Conservation (phyloP, 495 filamentous ascomycete genomes). For the Penicillium macrosclerotiorum region DNA sequence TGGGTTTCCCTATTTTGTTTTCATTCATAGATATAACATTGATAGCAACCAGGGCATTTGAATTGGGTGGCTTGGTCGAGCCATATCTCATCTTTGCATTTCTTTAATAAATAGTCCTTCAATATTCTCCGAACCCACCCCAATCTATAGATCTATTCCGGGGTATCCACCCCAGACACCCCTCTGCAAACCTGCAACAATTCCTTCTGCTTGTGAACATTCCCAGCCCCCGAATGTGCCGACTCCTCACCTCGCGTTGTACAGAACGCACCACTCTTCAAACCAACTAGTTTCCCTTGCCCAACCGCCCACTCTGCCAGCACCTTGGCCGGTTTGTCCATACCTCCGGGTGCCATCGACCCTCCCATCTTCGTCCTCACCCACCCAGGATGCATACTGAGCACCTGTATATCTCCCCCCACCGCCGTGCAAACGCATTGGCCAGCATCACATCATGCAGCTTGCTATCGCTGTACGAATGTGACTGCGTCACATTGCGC, state of each 20-base stretch:
- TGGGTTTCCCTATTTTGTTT: too few species aligned
- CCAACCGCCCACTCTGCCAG: constrained; percentile 47
- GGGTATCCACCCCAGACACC: constrained; percentile 26
- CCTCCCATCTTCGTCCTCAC: constrained; percentile 64
- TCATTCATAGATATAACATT: too few species aligned
- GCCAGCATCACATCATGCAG: constrained; percentile 54
- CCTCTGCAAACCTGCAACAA: constrained; percentile 29
- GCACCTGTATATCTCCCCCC: constrained; percentile 47
- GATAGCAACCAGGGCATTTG: too few species aligned
- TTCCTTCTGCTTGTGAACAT: constrained; percentile 33
- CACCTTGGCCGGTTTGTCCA: constrained; percentile 43
- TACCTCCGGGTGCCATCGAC: constrained; percentile 40
- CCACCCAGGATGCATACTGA: constrained; percentile 61
- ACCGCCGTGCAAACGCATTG: constrained; percentile 50
- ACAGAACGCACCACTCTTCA: constrained; percentile 28
- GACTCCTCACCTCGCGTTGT: constrained; percentile 22
- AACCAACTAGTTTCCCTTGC: constrained; percentile 20
- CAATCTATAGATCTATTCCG: too few species aligned
- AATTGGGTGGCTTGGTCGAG: too few species aligned
- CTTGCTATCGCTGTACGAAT: constrained; percentile 51
- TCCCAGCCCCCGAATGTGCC: constrained; percentile 25
- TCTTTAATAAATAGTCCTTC: too few species aligned
- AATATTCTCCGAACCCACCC: too few species aligned
- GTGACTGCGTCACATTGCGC: constrained; percentile 31
- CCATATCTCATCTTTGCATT: too few species aligned